Base-by-base conservation (phyloP, 129 eudicot genomes). In the Arctium lappa region DNA sequence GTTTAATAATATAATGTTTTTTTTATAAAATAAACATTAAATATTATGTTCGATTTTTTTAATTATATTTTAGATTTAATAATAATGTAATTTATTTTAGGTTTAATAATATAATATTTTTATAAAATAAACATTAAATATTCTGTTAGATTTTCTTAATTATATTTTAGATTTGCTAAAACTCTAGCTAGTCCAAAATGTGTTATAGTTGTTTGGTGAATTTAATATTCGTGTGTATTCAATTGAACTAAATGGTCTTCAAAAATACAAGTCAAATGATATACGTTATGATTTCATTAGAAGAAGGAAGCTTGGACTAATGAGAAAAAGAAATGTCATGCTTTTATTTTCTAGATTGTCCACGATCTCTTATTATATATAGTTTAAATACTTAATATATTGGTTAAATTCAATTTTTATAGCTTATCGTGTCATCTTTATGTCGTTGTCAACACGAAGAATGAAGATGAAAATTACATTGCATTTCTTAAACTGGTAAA, bases 351-450 rank as follows among this genome's bases (percentile, higher is more conserved):
- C 18, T 65, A 22, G 69, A 79, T 75, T 79, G 46, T 74, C 83
- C 72, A 84, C 71, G 34, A 79, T 63, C 16, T 16, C 8, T 62
- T 30, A 63, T 73, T 69, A 38, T 33, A 33, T 33, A 33, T 72
- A 37, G 46, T 39, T 40, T 69, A 60, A 50, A 38, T 71, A 70
- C 44, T 83, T 71, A 37, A 60, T 31, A 66, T 30, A 84, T 84
- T 78, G 75, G 83, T 84, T 84, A 63, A 62, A 27, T 72, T 72
- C 13, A 40, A 40, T 78, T 38, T 79, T 33, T 73, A 33, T 5
- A 83, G 38, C 29, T 63, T 84, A 79, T 79, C 69, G 66, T 84
- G 75, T 62, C 80, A 79, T 44, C 80, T 79, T 84, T 84, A 79
- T 44, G 83, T 79, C 83, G 5, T 84, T 75, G 3, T 84, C 80